Percentiles rank a stretch among this genome's conserved stretches.
These are phyloP conservation scores for Colletotrichum brevisporum DNA, from an alignment of 2,329 filamentous ascomycete genomes.

Conservation along the genomic window DNA sequence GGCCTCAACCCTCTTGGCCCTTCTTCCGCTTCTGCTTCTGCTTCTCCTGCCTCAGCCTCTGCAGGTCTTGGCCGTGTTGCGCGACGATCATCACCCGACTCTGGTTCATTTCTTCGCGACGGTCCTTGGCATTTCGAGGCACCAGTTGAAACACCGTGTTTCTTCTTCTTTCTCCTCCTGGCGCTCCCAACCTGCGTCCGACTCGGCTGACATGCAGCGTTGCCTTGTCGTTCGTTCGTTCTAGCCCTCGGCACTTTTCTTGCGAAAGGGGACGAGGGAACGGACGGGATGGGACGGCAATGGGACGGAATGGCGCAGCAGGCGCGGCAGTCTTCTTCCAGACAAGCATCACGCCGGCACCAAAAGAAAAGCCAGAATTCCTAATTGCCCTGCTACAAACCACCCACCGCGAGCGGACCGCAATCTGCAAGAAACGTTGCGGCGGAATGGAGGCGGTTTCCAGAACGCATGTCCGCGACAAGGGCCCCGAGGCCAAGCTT, in stretches of 20 bases:
- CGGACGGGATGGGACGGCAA: constrained; percentile 35
- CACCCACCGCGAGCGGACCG: not conserved
- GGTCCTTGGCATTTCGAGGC: constrained; percentile 36
- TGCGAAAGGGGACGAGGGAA: constrained; percentile 17
- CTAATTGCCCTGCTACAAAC: not conserved
- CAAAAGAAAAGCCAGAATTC: not conserved
- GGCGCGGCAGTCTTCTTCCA: constrained; percentile 7
- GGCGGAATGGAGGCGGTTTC: not conserved
- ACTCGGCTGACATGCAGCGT: constrained; percentile 15
- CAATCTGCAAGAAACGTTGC: constrained; percentile 4
- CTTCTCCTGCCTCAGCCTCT: constrained; percentile 8
- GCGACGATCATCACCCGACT: constrained; percentile 24
- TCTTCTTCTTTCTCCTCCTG: constrained; percentile 1
- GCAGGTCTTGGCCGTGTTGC: constrained; percentile 20
- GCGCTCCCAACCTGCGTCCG: not conserved
- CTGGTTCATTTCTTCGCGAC: constrained; percentile 35
- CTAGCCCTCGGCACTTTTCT: constrained; percentile 24
- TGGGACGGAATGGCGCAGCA: constrained; percentile 36
- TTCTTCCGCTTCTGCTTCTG: constrained; percentile 1
- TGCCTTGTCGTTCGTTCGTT: constrained; percentile 7
- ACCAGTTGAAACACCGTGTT: constrained; percentile 36
- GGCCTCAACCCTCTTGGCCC: not conserved
- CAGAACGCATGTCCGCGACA: constrained; percentile 1
- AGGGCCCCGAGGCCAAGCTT: constrained; percentile 21
- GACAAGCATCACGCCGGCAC: constrained; percentile 20